These are phyloP conservation scores for Raddia guianensis DNA, from an alignment of 176 grass and related monocot species.

Conservation along the genomic window DNA sequence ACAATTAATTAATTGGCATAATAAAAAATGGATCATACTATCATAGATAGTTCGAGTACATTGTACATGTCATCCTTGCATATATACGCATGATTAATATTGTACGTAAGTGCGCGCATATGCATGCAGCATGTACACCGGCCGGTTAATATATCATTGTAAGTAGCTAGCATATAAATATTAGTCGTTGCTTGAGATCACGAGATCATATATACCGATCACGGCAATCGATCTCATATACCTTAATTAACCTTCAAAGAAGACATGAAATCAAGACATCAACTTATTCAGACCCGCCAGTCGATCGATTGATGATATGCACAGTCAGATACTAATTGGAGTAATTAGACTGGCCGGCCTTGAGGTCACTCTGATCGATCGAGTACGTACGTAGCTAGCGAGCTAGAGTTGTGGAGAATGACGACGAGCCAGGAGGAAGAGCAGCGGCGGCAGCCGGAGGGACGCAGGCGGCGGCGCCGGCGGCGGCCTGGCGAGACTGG, in stretches of 20 bases:
- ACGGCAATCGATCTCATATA: not conserved
- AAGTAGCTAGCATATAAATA: too few relatives aligned
- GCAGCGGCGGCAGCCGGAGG: not conserved
- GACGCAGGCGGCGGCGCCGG: not conserved
- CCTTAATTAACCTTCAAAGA: not conserved
- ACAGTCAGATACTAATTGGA: not conserved
- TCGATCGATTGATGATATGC: not conserved
- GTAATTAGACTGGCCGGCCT: not conserved
- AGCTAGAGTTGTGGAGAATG: not conserved
- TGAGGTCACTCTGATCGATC: not conserved
- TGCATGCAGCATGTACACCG: too few relatives aligned
- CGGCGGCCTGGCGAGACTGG: slow-evolving; percentile 35
- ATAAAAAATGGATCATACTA: not conserved
- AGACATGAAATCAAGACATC: not conserved
- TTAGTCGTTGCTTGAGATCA: not conserved
- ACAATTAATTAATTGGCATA: not conserved
- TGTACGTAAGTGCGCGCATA: too few relatives aligned
- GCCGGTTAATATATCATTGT: too few relatives aligned
- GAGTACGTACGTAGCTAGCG: not conserved
- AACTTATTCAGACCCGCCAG: not conserved
- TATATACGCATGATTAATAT: not conserved
- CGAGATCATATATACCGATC: slow-evolving; percentile 1
- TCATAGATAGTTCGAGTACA: not conserved
- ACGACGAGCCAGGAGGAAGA: not conserved
- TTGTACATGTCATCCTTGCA: not conserved